Evolutionary conservation across 495 filamentous ascomycete species (phyloP).

Genomic region (Tuber umbilicatum): DNA sequence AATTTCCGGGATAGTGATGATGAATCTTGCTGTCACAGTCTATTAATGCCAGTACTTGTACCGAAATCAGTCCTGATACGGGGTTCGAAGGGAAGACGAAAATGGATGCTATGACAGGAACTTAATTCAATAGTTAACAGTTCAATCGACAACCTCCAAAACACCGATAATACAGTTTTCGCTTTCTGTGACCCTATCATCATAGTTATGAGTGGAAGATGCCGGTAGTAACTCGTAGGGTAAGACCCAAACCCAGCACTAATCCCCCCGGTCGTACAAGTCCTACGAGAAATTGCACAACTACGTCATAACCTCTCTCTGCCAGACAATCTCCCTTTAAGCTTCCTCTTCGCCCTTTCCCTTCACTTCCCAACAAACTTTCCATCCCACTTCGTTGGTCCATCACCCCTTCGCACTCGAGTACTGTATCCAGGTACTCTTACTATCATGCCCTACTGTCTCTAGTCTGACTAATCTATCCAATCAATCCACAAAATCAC

Average conservation of each 20-base stretch:
- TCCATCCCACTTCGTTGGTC: neutral
- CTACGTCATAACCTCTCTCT: neutral
- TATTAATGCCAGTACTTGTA: neutral
- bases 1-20: neutral
- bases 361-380: neutral
- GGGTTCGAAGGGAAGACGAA: neutral
- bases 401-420: slow-evolving; percentile 3
- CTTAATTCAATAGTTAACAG: neutral
- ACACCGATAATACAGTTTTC: neutral
- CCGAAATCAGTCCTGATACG: neutral
- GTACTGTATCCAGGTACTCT: neutral
- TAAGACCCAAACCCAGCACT: neutral
- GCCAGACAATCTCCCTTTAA: neutral
- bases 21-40: neutral
- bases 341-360: neutral
- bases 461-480: neutral
- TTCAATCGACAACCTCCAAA: neutral
- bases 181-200: neutral
- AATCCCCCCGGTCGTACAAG: neutral
- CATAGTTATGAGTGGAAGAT: neutral
- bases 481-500: neutral
- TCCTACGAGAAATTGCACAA: neutral
- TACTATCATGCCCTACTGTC: neutral
- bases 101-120: neutral
- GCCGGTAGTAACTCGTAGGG: neutral